Evolutionary conservation across 805 yeast genomes (phyloP), one percentile per base, ranked within the genome.

Genomic region (Saccharomycopsis javanensis): DNA sequence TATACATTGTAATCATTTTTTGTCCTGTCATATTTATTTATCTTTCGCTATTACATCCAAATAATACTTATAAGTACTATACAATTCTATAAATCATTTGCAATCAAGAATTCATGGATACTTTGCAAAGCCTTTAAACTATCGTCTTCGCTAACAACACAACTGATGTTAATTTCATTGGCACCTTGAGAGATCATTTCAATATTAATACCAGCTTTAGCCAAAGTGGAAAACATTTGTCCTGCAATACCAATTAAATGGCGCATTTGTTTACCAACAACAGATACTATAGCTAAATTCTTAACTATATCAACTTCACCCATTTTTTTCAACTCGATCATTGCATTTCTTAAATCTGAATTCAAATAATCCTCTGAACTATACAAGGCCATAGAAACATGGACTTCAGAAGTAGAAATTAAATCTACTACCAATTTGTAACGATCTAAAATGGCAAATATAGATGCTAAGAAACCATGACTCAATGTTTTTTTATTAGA

Each of bases 171-270:
- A 67, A 94, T 94, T 72, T 94, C 99, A 67, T 92, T 92, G 18
- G 98, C 97, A 65, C 99, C 99, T 77, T 94, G 99, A 58, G 90
- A 81, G 72, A 94, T 94, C 99, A 94, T 94, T 72, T 94, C 99
- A 64, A 94, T 89, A 72, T 94, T 94, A 68, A 94, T 86, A 51
- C 81, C 80, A 66, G 92, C 95, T 67, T 88, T 91, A 6, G 98
- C 97, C 64, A 94, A 75, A 1, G 95, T 88, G 64, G 90, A 83
- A 75, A 94, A 94, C 96, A 92, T 92, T 63, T 89, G 85, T 51
- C 97, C 97, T 0, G 99, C 99, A 68, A 89, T 91, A 67, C 99
- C 99, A 60, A 94, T 88, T 69, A 86, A 81, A 68, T 91, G 96
- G 68, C 90, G 90, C 98, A 94, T 92, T 69, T 92, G 96, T 67